Evolutionary conservation across 2,329 filamentous ascomycete genomes (phyloP).

Genomic region (Lomentospora prolificans): DNA sequence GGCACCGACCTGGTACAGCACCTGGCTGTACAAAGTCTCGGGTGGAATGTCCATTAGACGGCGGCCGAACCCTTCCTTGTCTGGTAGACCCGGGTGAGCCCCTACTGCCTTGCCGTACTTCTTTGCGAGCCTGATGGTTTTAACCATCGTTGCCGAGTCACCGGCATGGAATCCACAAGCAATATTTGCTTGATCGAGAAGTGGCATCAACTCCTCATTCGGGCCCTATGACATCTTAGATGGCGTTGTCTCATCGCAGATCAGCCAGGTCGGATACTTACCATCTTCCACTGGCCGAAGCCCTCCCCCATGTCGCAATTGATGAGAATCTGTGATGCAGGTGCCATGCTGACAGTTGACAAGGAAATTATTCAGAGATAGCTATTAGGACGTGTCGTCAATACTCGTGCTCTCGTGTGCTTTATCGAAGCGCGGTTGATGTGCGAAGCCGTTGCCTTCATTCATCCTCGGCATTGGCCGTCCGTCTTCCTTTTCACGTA

Average conservation of each 20-base stretch:
- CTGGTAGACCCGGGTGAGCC: constrained; percentile 56
- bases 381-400: not conserved
- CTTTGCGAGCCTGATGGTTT: constrained; percentile 49
- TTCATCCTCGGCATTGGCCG: not conserved
- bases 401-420: not conserved
- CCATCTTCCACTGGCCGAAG: constrained; percentile 33
- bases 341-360: not conserved
- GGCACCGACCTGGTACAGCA: constrained; percentile 54
- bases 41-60: constrained; percentile 49
- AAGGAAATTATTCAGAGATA: not conserved
- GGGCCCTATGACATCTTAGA: constrained; percentile 29
- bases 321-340: constrained; percentile 19
- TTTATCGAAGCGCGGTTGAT: not conserved
- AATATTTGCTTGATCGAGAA: constrained; percentile 53
- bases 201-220: constrained; percentile 49
- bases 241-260: not conserved
- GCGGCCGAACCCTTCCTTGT: constrained; percentile 55
- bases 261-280: constrained; percentile 9
- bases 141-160: constrained; percentile 54
- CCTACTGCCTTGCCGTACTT: constrained; percentile 45
- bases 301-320: constrained; percentile 45
- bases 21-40: constrained; percentile 46
- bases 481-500: not conserved
- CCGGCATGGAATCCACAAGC: constrained; percentile 52
- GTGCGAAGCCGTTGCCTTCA: not conserved